Evolutionary conservation across 2,329 filamentous ascomycete species (phyloP).

Genomic region (Basipetospora chlamydospora): DNA sequence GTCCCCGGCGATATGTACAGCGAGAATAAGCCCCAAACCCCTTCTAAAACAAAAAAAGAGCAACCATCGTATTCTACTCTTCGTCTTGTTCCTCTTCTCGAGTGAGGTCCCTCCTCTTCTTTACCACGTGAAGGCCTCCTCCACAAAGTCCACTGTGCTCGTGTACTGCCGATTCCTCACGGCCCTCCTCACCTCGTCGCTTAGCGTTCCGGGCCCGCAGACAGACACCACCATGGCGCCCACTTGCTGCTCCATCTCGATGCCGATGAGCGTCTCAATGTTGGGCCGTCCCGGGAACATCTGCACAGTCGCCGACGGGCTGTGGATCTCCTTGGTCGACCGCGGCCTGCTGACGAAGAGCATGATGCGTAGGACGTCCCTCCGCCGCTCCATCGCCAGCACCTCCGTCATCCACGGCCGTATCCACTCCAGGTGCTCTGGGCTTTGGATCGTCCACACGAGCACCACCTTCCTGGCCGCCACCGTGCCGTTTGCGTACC

Average conservation of each 20-base stretch:
- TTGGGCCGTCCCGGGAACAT: conserved; percentile 75
- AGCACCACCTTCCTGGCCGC: conserved; percentile 58
- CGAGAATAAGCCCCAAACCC: too few relatives aligned
- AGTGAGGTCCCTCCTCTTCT: not conserved
- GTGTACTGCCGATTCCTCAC: conserved; percentile 49
- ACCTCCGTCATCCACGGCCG: conserved; percentile 74
- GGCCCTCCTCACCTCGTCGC: conserved; percentile 58
- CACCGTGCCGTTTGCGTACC: conserved; percentile 53
- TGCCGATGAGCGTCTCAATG: conserved; percentile 54
- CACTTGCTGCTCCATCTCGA: conserved; percentile 60
- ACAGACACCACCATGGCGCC: conserved; percentile 62
- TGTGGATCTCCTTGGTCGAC: conserved; percentile 69
- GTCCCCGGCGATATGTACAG: too few relatives aligned
- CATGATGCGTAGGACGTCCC: conserved; percentile 61
- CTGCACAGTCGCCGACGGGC: conserved; percentile 61
- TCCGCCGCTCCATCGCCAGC: conserved; percentile 56
- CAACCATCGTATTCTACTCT: not conserved
- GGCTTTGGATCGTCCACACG: conserved; percentile 66
- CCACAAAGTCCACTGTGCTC: conserved; percentile 61
- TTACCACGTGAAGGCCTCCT: conserved; percentile 59
- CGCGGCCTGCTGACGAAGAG: conserved; percentile 63
- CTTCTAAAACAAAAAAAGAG: conserved; percentile 4
- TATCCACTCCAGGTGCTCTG: conserved; percentile 74
- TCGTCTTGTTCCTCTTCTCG: too few relatives aligned
- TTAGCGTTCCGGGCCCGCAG: conserved; percentile 59